Percentiles rank a stretch among this genome's conserved stretches.
phyloP scores from a whole-genome alignment of 2,329 filamentous ascomycete species.

The Colletotrichum theobromicola region DNA sequence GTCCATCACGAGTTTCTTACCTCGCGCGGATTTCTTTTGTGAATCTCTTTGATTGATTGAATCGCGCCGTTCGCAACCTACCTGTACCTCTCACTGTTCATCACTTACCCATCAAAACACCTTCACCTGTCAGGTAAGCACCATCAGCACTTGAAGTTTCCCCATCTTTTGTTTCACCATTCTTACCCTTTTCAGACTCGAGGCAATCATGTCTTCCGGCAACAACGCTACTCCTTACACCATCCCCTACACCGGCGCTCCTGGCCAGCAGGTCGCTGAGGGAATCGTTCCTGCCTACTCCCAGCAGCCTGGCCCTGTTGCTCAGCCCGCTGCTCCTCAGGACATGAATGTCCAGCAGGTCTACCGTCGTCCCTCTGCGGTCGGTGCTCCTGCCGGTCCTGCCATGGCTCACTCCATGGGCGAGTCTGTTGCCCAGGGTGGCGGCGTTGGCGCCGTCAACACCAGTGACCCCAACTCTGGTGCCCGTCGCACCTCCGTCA shows the following conservation, averaged over 20 bases:
- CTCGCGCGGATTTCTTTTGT: neutral
- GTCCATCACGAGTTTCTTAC: neutral
- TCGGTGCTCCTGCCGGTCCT: neutral
- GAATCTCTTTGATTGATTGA: neutral
- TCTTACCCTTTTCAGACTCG: neutral
- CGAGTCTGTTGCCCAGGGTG: neutral
- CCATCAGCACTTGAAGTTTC: neutral
- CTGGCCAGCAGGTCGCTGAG: slow-evolving; percentile 24
- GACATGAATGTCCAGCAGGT: neutral
- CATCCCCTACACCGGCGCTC: slow-evolving; percentile 29
- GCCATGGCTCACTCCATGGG: neutral
- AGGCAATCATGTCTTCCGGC: neutral
- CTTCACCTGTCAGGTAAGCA: neutral
- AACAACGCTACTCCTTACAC: slow-evolving; percentile 30
- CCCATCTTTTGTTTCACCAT: neutral
- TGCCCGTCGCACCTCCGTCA: neutral
- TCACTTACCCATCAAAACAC: neutral
- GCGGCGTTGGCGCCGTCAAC: neutral
- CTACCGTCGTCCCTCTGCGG: neutral
- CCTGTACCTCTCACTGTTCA: neutral
- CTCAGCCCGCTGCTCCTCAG: neutral
- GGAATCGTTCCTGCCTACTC: slow-evolving; percentile 8
- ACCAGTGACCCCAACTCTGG: neutral
- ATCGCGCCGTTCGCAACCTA: neutral
- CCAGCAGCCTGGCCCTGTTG: neutral